Evolutionary conservation across 2,329 filamentous ascomycete species (phyloP).

Genomic region (Tolypocladium amazonense): DNA sequence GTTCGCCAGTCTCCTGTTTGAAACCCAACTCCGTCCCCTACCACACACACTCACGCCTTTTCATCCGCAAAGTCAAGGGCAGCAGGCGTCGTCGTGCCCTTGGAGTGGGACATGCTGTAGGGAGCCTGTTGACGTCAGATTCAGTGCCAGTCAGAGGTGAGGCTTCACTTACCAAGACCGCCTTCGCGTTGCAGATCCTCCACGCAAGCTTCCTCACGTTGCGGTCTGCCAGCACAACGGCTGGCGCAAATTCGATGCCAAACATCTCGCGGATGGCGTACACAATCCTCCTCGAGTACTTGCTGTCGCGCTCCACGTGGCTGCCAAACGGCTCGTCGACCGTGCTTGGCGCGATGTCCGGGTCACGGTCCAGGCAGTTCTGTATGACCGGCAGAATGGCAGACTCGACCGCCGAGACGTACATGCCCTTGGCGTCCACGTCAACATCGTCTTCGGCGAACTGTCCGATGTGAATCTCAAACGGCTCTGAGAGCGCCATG

Average conservation of each 20-base stretch:
- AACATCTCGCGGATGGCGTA: conserved; percentile 97
- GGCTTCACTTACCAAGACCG: conserved; percentile 68
- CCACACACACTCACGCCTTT: conserved; percentile 8
- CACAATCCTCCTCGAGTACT: conserved; percentile 81
- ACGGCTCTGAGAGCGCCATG: conserved; percentile 87
- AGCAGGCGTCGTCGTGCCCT: conserved; percentile 50
- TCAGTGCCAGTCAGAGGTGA: not conserved
- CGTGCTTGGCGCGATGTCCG: conserved; percentile 75
- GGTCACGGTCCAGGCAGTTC: conserved; percentile 88
- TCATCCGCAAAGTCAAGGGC: conserved; percentile 25
- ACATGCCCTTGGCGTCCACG: conserved; percentile 45
- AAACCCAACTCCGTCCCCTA: not conserved
- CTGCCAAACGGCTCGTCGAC: conserved; percentile 76
- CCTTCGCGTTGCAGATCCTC: conserved; percentile 92
- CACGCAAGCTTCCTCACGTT: conserved; percentile 84
- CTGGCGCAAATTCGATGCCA: conserved; percentile 87
- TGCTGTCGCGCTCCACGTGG: conserved; percentile 75
- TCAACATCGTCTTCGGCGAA: conserved; percentile 69
- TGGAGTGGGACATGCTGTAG: conserved; percentile 59
- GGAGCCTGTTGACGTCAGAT: conserved; percentile 41
- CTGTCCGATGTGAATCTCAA: conserved; percentile 74
- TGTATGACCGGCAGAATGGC: conserved; percentile 73
- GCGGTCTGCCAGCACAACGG: conserved; percentile 85
- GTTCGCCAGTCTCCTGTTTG: not conserved
- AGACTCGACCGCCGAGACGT: conserved; percentile 61